These are phyloP conservation scores for Neofusicoccum sp. DNA, from an alignment of 2,329 filamentous ascomycete genomes.

Conservation along the genomic window DNA sequence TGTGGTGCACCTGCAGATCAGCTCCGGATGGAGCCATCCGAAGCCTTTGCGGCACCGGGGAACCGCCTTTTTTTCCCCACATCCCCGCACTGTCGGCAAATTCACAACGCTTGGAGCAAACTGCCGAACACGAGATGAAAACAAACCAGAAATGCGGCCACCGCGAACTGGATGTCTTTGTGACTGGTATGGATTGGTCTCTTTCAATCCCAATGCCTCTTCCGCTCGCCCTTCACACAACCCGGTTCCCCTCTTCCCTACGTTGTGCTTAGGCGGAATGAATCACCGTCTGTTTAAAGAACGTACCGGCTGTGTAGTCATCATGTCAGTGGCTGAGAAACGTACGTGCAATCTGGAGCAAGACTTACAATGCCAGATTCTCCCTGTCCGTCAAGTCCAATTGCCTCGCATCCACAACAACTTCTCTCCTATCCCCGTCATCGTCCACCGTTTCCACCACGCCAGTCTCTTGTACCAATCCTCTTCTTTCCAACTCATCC, in stretches of 20 bases:
- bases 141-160: too few relatives aligned
- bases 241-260: not conserved
- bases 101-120: not conserved
- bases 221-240: not conserved
- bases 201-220: not conserved
- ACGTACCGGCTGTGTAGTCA: not conserved
- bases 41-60: not conserved
- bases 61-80: not conserved
- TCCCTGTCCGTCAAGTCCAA: conserved; percentile 17
- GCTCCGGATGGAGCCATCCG: not conserved
- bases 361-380: conserved; percentile 18
- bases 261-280: too few relatives aligned
- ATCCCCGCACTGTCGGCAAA: not conserved
- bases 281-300: not conserved
- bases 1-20: not conserved
- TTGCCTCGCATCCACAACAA: not conserved
- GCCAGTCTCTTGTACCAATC: conserved; percentile 21
- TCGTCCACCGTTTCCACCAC: not conserved
- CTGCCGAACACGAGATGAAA: too few relatives aligned
- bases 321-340: too few relatives aligned
- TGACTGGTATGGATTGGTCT: too few relatives aligned
- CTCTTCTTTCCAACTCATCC: conserved; percentile 24
- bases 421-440: not conserved
- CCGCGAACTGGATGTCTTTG: too few relatives aligned
- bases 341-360: too few relatives aligned